These are phyloP conservation scores for Eucalyptus fibrosa DNA, from an alignment of 345 rosid species.

Conservation along the genomic window DNA sequence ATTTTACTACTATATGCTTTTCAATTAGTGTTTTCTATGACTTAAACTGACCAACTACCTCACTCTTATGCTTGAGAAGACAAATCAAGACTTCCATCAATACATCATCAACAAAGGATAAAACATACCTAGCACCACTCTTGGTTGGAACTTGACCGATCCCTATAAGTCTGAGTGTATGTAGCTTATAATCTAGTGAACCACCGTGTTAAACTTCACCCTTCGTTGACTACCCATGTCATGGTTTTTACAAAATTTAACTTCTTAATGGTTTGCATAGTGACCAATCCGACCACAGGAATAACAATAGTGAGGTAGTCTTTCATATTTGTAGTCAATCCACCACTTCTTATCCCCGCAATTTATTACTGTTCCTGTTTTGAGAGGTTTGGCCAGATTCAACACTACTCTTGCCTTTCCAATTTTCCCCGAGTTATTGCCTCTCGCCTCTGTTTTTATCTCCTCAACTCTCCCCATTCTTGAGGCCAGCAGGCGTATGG, in stretches of 20 bases:
- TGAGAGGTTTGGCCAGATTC: too few species aligned
- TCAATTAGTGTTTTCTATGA: background rate
- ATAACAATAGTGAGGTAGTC: too few species aligned
- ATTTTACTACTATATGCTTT: background rate
- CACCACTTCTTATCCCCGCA: too few species aligned
- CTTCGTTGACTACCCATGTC: background rate
- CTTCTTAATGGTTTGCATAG: background rate
- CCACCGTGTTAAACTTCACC: rapidly evolving
- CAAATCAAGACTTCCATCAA: background rate
- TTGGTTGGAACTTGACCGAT: background rate
- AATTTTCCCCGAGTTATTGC: too few species aligned
- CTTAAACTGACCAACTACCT: background rate
- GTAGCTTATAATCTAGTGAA: background rate
- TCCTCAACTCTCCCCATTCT: too few species aligned
- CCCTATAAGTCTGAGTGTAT: background rate
- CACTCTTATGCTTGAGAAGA: background rate
- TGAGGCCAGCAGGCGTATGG: too few species aligned
- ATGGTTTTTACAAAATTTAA: background rate
- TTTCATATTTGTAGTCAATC: too few species aligned
- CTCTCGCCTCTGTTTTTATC: too few species aligned
- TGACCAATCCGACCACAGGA: too few species aligned
- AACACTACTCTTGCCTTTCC: too few species aligned
- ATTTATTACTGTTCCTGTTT: too few species aligned
- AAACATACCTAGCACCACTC: background rate
- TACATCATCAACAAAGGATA: background rate